Evolutionary conservation across 2,329 filamentous ascomycete genomes (phyloP).

Genomic region (Cordyceps cicadae): DNA sequence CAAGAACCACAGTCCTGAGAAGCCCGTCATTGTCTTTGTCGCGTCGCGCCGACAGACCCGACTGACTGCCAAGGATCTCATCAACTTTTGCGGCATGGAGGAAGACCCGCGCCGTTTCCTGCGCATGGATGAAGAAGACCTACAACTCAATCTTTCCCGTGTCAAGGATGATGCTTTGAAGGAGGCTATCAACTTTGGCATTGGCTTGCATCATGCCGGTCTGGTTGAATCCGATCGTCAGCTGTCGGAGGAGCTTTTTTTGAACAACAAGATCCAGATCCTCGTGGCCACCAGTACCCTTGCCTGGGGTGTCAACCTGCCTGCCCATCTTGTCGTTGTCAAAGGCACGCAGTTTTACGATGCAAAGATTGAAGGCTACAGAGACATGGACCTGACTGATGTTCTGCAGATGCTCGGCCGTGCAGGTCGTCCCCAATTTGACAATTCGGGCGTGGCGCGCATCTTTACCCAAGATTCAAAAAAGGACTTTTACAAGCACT

Average conservation of each 20-base stretch:
- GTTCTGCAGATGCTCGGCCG: constrained; percentile 96
- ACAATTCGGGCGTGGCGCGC: constrained; percentile 87
- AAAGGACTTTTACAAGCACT: constrained; percentile 99
- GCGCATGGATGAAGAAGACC: constrained; percentile 87
- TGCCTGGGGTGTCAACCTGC: constrained; percentile 96
- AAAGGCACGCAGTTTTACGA: constrained; percentile 98
- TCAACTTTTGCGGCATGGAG: constrained; percentile 97
- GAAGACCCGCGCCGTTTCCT: constrained; percentile 92
- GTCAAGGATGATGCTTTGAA: constrained; percentile 90
- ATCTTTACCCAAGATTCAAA: constrained; percentile 97
- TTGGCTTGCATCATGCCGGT: constrained; percentile 94
- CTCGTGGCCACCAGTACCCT: constrained; percentile 91
- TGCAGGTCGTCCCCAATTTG: constrained; percentile 92
- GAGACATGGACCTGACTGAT: constrained; percentile 97
- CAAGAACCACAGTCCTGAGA: constrained; percentile 90
- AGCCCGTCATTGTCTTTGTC: constrained; percentile 97
- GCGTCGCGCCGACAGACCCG: constrained; percentile 91
- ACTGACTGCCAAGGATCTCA: constrained; percentile 88
- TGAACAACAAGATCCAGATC: constrained; percentile 97
- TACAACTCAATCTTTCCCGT: constrained; percentile 75
- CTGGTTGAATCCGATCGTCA: constrained; percentile 90
- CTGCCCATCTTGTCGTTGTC: constrained; percentile 92
- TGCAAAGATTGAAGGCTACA: constrained; percentile 94
- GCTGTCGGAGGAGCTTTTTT: constrained; percentile 85
- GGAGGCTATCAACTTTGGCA: constrained; percentile 94